Evolutionary conservation across 768 basidiomycete genomes (phyloP), one percentile per base, ranked within the genome.

Genomic region (Lyophyllum atratum): DNA sequence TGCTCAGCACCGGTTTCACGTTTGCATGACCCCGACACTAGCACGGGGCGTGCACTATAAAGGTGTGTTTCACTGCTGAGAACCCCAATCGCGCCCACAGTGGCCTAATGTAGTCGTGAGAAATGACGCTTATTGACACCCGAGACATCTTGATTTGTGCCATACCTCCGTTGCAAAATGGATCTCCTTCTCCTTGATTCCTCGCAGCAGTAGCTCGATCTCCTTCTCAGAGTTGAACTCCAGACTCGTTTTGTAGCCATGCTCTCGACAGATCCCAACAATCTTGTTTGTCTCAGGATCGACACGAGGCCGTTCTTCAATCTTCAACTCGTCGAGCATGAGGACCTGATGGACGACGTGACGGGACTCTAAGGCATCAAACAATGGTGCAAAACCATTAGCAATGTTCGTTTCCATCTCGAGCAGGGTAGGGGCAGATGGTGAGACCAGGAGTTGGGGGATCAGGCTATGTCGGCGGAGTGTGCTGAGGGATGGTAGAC

Each of bases 21-120:
- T 53, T 72, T 72, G 54, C 68, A 71, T 28, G 68, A 67, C 1
- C 69, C 69, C 10, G 71, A 74, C 12, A 71, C 48, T 1, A 70
- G 59, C 5, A 69, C 54, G 0, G 70, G 63, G 3, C 66, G 61
- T 4, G 62, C 68, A 45, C 64, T 29, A 44, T 72, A 72, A 2
- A 68, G 37, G 21, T 0, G 70, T 67, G 4, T 55, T 64, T 33
- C n/a, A n/a, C n/a, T n/a, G n/a, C n/a, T n/a, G n/a, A n/a, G n/a
- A n/a, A n/a, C n/a, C n/a, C n/a, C n/a, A n/a, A n/a, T n/a, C n/a
- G n/a, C n/a, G n/a, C n/a, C n/a, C n/a, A n/a, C n/a, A n/a, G n/a
- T n/a, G n/a, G n/a, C n/a, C n/a, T n/a, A n/a, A n/a, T n/a, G n/a
- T n/a, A n/a, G n/a, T n/a, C n/a, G n/a, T n/a, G n/a, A n/a, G n/a